A percentile compares a stretch with the other conserved stretches of the same genome.
These are phyloP conservation scores for Antitrichia curtipendula DNA, from an alignment of 225 moss, liverwort and hornwort species.

Conservation along the genomic window DNA sequence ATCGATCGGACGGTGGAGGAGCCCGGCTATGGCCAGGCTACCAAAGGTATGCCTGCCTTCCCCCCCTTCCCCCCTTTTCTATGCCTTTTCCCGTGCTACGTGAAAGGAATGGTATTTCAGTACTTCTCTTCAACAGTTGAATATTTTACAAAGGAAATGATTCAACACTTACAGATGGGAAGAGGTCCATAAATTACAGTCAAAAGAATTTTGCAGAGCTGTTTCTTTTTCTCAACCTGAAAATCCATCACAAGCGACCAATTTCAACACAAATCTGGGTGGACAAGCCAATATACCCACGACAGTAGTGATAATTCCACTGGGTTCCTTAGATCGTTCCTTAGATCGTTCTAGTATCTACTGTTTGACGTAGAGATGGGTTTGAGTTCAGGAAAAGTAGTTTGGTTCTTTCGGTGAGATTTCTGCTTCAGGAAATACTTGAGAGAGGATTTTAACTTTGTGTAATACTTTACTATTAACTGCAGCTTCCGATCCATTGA, in stretches of 20 bases:
- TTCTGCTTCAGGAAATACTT: too few species aligned
- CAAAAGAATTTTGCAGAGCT: not conserved
- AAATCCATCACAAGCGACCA: not conserved
- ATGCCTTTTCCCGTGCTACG: too few species aligned
- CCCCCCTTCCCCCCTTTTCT: too few species aligned
- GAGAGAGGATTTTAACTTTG: not conserved
- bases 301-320: too few species aligned
- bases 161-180: too few species aligned
- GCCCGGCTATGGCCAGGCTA: slow-evolving; percentile 7
- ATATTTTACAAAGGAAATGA: too few species aligned
- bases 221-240: not conserved
- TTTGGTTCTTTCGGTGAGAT: not conserved
- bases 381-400: too few species aligned
- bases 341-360: not conserved
- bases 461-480: too few species aligned
- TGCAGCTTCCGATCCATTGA: not conserved
- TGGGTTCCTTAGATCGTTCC: not conserved
- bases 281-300: too few species aligned
- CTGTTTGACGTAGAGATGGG: not conserved
- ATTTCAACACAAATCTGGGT: not conserved
- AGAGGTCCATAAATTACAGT: too few species aligned
- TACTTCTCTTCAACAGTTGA: not conserved
- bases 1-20: not conserved
- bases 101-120: too few species aligned
- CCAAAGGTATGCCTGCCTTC: not conserved